A percentile compares a stretch with the other conserved stretches of the same genome.
phyloP scores from a whole-genome alignment of 768 basidiomycete species.

The Tubosaeta brunneosetosa region DNA sequence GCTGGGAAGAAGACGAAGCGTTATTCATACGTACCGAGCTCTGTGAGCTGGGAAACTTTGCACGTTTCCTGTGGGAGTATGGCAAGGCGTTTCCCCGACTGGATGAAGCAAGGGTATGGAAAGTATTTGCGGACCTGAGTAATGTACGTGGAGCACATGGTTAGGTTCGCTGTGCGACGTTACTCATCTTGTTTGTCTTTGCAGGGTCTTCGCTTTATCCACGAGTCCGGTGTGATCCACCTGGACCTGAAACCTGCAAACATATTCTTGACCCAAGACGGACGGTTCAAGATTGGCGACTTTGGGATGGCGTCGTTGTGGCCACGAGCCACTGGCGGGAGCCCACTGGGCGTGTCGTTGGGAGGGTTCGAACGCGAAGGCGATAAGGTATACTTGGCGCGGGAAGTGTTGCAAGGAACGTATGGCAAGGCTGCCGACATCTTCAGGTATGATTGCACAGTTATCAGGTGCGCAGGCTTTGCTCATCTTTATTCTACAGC shows the following conservation, averaged over 20 bases:
- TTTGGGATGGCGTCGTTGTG: constrained; percentile 98
- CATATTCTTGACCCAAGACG: constrained; percentile 82
- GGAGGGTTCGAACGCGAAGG: constrained; percentile 90
- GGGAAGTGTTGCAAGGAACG: constrained; percentile 86
- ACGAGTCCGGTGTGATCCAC: constrained; percentile 84
- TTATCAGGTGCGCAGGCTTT: background rate
- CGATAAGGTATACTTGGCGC: constrained; percentile 94
- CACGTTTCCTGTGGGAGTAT: constrained; percentile 86
- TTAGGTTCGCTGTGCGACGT: constrained; percentile 22
- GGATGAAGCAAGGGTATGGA: constrained; percentile 94
- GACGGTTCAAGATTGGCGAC: constrained; percentile 94
- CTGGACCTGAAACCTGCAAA: constrained; percentile 98
- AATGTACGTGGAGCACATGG: constrained; percentile 53
- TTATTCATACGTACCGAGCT: constrained; percentile 93
- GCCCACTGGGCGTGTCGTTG: constrained; percentile 32
- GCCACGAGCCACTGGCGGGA: constrained; percentile 52
- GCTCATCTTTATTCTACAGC: constrained; percentile 40
- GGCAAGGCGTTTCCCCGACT: constrained; percentile 78
- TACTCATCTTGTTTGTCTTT: constrained; percentile 22
- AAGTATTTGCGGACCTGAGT: constrained; percentile 86
- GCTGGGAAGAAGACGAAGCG: constrained; percentile 90
- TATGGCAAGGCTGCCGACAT: constrained; percentile 95
- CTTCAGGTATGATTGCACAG: constrained; percentile 68
- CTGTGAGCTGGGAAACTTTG: constrained; percentile 89
- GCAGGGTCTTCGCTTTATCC: constrained; percentile 86